Percentiles rank a stretch among this genome's conserved stretches.
phyloP scores from a whole-genome alignment of 305 asterid species.

The Lippia alba region DNA sequence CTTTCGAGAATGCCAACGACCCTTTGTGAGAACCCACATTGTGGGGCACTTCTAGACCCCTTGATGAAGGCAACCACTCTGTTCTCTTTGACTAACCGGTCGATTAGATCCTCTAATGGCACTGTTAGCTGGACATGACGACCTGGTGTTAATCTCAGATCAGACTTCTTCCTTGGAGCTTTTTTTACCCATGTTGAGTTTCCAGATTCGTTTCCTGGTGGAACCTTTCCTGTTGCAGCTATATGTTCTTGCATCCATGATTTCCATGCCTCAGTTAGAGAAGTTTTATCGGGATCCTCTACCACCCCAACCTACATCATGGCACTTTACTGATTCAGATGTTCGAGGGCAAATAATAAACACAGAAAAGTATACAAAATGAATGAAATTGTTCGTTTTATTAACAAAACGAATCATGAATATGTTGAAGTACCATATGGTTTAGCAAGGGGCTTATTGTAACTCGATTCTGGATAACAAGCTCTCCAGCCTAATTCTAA shows the following conservation, averaged over 20 bases:
- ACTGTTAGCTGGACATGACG: conserved; percentile 76
- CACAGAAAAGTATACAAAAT: neutral
- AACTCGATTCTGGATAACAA: no score
- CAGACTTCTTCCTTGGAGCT: conserved; percentile 75
- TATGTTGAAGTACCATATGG: no score
- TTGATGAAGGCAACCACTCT: conserved; percentile 95
- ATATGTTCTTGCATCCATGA: conserved; percentile 97
- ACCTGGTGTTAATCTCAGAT: conserved; percentile 86
- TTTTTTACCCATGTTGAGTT: conserved; percentile 78
- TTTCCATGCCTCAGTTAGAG: conserved; percentile 90
- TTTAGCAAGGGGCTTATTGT: no score
- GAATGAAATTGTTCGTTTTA: neutral
- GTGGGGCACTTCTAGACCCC: conserved; percentile 87
- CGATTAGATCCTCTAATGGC: conserved; percentile 77
- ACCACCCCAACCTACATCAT: conserved; percentile 71
- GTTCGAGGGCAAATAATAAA: conserved; percentile 9
- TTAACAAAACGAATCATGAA: neutral
- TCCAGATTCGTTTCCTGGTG: conserved; percentile 87
- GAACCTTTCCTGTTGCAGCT: conserved; percentile 76
- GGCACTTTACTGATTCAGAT: conserved; percentile 14
- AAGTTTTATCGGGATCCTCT: conserved; percentile 75
- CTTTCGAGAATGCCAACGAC: conserved; percentile 82
- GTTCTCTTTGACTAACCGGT: conserved; percentile 85
- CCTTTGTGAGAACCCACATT: conserved; percentile 89
- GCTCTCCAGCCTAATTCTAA: no score